Base-by-base conservation (phyloP, 768 basidiomycete species). In the Panus rudis region DNA sequence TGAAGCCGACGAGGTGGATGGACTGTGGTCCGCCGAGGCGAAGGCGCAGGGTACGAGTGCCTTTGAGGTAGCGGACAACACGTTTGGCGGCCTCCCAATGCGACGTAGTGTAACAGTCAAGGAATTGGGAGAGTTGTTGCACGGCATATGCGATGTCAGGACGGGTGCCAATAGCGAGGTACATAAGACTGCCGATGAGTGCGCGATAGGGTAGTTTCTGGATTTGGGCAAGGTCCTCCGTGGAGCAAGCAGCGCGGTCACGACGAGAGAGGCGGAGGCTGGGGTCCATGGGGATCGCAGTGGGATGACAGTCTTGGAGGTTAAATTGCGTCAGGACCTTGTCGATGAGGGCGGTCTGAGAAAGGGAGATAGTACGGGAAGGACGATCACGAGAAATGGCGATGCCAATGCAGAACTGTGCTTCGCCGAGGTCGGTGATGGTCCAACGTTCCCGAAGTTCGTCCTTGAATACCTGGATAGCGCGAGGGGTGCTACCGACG, bases 391-490 rank as follows among this genome's bases (percentile, higher is more conserved):
- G 54, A 14, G 52, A 34, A 23, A 71, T 59, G 6, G 52, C 57
- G 16, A 74, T 67, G 1, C 71, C 69, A 1, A 75, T 41, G 25
- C 53, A 46, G 32, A 56, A 63, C 3, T 52, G 46, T 1, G 58
- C 45, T 6, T 61, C 53, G 0, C 65, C 66, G 0, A 68, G 55
- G 23, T 67, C 65, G 6, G 60, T 55, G 8, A 70, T 65, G 8
- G n/a, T n/a, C n/a, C n/a, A n/a, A n/a, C n/a, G n/a, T n/a, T n/a
- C n/a, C n/a, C n/a, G n/a, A n/a, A n/a, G n/a, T n/a, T n/a, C n/a
- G n/a, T n/a, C n/a, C n/a, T n/a, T n/a, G n/a, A n/a, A n/a, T n/a
- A n/a, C n/a, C n/a, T n/a, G n/a, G n/a, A n/a, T n/a, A n/a, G n/a
- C n/a, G n/a, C n/a, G n/a, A n/a, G n/a, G n/a, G n/a, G n/a, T n/a